These are phyloP conservation scores for Trypanosoma rangeli DNA, from an alignment of 208 protist species.

Conservation along the genomic window DNA sequence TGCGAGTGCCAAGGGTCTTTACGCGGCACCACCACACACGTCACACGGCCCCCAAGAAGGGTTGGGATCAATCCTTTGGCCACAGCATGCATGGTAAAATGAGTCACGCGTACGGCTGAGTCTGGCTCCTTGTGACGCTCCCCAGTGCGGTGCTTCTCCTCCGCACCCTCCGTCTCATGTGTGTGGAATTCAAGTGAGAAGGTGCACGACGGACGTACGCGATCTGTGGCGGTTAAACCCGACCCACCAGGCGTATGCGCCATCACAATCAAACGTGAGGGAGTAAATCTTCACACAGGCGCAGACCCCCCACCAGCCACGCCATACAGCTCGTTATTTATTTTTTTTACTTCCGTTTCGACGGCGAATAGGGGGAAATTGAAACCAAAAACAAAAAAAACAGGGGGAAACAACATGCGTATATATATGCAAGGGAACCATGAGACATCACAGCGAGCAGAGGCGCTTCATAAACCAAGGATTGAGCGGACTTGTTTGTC, in stretches of 20 bases:
- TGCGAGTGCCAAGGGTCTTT: neutral
- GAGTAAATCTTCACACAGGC: too few species aligned
- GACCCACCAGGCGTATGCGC: too few species aligned
- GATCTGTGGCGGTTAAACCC: too few species aligned
- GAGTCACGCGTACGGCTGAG: neutral
- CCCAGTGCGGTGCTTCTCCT: neutral
- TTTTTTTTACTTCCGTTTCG: too few species aligned
- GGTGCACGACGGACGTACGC: neutral
- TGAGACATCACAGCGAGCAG: neutral
- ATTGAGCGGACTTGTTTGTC: too few species aligned
- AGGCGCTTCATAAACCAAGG: too few species aligned
- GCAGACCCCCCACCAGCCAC: neutral
- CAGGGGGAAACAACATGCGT: conserved; percentile 4
- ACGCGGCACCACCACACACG: neutral
- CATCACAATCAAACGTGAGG: too few species aligned
- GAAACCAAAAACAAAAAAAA: conserved; percentile 21
- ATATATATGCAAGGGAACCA: neutral
- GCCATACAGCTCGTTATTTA: neutral
- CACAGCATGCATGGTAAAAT: neutral
- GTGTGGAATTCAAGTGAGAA: neutral
- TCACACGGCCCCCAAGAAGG: neutral
- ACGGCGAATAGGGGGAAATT: conserved; percentile 12
- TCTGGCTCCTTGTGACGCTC: neutral
- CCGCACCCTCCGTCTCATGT: neutral
- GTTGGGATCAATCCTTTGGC: neutral